Conservation (phyloP, 768 basidiomycete genomes). For the Russula sp. region DNA sequence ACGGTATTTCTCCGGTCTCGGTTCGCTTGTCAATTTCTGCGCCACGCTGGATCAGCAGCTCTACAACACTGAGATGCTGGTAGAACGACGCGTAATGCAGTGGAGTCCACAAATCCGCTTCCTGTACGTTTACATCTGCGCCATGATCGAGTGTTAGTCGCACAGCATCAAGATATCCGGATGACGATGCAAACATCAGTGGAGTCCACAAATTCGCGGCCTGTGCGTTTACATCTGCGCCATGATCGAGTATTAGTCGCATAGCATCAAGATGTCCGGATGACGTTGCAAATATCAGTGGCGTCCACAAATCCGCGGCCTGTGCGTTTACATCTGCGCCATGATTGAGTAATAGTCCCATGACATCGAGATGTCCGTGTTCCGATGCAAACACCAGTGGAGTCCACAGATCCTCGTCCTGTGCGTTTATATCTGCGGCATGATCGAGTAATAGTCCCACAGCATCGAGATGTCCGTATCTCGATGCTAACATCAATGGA, state of each 20-base stretch:
- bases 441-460: neutral
- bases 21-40: no score
- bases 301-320: no score
- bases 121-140: neutral
- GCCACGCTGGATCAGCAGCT: no score
- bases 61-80: no score
- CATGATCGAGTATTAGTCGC: neutral
- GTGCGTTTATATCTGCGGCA: neutral
- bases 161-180: neutral
- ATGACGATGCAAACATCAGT: neutral
- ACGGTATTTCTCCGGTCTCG: neutral
- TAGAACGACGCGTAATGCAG: no score
- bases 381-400: no score
- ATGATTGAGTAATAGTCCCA: neutral
- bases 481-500: no score
- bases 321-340: neutral
- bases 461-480: no score
- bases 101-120: no score
- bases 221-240: neutral
- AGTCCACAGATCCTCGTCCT: no score
- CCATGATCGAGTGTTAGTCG: neutral
- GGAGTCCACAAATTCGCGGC: no score
- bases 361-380: neutral
- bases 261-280: neutral
- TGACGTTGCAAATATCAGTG: neutral